A percentile compares a stretch with the other conserved stretches of the same genome.
These are phyloP conservation scores for Kwoniella bestiolae DNA, from an alignment of 768 basidiomycete species.

Conservation along the genomic window DNA sequence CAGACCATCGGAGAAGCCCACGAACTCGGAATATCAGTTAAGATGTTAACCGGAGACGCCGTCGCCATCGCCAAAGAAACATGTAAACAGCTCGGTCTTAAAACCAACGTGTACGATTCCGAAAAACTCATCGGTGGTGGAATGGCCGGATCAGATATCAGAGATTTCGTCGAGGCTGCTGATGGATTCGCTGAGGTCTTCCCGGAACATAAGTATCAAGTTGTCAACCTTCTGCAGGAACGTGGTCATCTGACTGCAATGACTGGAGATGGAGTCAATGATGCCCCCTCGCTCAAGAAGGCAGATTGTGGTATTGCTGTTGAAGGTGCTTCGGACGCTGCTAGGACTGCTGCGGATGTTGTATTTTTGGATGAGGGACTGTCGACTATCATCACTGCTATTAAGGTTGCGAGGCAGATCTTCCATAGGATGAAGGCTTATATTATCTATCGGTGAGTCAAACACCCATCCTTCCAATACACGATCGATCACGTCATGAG, in stretches of 20 bases:
- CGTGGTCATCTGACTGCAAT: slow-evolving; percentile 61
- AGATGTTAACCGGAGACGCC: slow-evolving; percentile 65
- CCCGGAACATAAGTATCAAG: slow-evolving; percentile 61
- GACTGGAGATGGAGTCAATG: slow-evolving; percentile 68
- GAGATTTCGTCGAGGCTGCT: slow-evolving; percentile 62
- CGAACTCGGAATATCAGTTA: slow-evolving; percentile 61
- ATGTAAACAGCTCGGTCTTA: slow-evolving; percentile 61
- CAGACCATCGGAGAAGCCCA: slow-evolving; percentile 61
- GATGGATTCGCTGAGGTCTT: slow-evolving; percentile 65
- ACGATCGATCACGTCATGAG: too few species aligned
- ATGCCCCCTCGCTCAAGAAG: slow-evolving; percentile 66
- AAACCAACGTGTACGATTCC: slow-evolving; percentile 62
- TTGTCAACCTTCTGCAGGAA: slow-evolving; percentile 48
- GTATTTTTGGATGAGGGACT: slow-evolving; percentile 64
- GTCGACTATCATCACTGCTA: slow-evolving; percentile 59
- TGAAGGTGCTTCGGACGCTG: slow-evolving; percentile 66
- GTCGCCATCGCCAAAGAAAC: slow-evolving; percentile 64
- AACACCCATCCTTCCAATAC: not conserved
- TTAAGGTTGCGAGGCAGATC: slow-evolving; percentile 63
- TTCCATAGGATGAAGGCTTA: slow-evolving; percentile 63
- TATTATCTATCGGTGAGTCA: slow-evolving; percentile 58
- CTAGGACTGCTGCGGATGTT: slow-evolving; percentile 67
- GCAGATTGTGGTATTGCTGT: slow-evolving; percentile 69
- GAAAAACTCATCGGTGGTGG: slow-evolving; percentile 60
- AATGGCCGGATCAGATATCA: slow-evolving; percentile 61